phyloP scores from a whole-genome alignment of 495 filamentous ascomycete species.

The Penicillium roqueforti region DNA sequence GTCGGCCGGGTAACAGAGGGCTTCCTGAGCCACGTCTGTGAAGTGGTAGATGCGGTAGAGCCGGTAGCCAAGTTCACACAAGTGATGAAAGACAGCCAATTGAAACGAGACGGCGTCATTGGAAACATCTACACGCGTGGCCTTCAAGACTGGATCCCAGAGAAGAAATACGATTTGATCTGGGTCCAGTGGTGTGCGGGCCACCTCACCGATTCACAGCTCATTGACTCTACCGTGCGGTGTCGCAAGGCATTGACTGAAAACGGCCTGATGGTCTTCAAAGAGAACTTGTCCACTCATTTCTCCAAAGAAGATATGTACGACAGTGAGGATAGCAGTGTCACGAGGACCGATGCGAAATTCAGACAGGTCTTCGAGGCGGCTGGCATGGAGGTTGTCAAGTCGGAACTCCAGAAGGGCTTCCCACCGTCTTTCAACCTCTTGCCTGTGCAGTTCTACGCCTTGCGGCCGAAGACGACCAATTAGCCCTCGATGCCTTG shows the following conservation, averaged over 20 bases:
- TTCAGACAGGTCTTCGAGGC: constrained; percentile 65
- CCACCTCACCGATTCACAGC: constrained; percentile 75
- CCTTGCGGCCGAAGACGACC: constrained; percentile 40
- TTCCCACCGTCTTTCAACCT: constrained; percentile 60
- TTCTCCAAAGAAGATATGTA: constrained; percentile 57
- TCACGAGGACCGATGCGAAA: constrained; percentile 70
- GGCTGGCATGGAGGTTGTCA: constrained; percentile 62
- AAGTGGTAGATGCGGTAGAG: constrained; percentile 57
- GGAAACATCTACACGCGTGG: constrained; percentile 68
- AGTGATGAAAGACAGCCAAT: constrained; percentile 26
- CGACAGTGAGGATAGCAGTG: constrained; percentile 74
- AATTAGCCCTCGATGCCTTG: not conserved
- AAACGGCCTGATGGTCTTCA: constrained; percentile 64
- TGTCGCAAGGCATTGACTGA: constrained; percentile 53
- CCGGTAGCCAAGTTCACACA: constrained; percentile 51
- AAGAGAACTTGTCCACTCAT: constrained; percentile 77
- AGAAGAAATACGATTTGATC: constrained; percentile 53
- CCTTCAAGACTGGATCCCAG: constrained; percentile 68
- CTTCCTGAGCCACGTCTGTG: constrained; percentile 50
- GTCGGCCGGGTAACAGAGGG: constrained; percentile 59
- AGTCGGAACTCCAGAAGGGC: constrained; percentile 71
- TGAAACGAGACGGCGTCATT: constrained; percentile 38
- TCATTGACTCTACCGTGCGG: constrained; percentile 62
- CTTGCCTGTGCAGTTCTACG: constrained; percentile 69
- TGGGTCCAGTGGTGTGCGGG: constrained; percentile 92